Base-by-base conservation (phyloP, 2,329 filamentous ascomycete genomes). In the Aspergillus sp. region DNA sequence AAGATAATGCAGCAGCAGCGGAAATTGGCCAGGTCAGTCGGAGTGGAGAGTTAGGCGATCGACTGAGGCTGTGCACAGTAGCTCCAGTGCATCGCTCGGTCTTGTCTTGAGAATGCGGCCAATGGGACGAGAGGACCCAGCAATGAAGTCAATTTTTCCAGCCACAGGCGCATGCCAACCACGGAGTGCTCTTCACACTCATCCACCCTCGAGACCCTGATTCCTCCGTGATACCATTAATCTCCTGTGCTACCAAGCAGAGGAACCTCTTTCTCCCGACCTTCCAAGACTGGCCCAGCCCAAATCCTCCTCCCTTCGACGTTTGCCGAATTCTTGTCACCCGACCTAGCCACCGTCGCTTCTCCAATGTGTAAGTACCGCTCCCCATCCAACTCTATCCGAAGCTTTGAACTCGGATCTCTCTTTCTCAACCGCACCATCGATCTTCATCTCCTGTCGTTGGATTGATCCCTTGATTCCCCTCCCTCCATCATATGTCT, bases 301-400 rank as follows among this genome's bases (percentile, higher is more conserved):
- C n/a, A n/a, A n/a, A n/a, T n/a, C n/a, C n/a, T 44, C 49, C 57
- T 60, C 57, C 54, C 42, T 55, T 58, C 55, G 24, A 30, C 49
- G 52, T 54, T 51, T 53, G 55, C 57, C 58, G 26, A 30, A 30
- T 30, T 30, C 34, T 36, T 36, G 34, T 36, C 34, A 36, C 34
- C 34, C 34, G 15, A 36, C 12, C 34, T 53, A 59, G 32, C n/a
- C 49, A 55, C 57, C 39, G 44, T 56, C 52, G 20, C 47, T 56
- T 62, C 54, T 59, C 59, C 56, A 51, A 66, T 66, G 64, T 58
- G 63, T 66, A 66, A 47, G 64, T 66, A 42, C 48, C 34, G n/a
- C 41, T 39, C 20, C 26, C 42, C 49, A 44, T 56, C 53, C 36
- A 48, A 51, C 26, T 30, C 26, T 30, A 30, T 30, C 26, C 26